phyloP scores from a whole-genome alignment of 768 basidiomycete species.

The Clitopilus hobsonii region DNA sequence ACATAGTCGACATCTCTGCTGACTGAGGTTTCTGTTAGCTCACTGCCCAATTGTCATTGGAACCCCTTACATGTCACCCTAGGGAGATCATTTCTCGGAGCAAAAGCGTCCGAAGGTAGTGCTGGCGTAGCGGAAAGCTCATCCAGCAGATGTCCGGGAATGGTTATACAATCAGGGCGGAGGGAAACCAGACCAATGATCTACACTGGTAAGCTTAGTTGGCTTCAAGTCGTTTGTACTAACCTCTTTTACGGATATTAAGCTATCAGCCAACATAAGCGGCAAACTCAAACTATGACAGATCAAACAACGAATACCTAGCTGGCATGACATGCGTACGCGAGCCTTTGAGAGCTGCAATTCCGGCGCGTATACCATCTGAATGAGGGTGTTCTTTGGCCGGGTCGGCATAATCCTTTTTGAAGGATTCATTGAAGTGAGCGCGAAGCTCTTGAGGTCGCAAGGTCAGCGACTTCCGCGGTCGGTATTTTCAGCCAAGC shows the following conservation, averaged over 20 bases:
- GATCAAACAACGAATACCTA: constrained; percentile 25
- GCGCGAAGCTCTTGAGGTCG: constrained; percentile 35
- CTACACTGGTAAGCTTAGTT: constrained; percentile 14
- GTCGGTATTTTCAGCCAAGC: neutral
- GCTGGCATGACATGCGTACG: constrained; percentile 47
- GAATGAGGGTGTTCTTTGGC: constrained; percentile 38
- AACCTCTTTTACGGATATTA: constrained; percentile 36
- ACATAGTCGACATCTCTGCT: constrained; percentile 27
- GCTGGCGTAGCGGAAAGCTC: constrained; percentile 24
- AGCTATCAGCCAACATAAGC: constrained; percentile 16
- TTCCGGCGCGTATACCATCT: constrained; percentile 31
- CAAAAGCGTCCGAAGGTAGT: constrained; percentile 7
- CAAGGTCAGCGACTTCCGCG: neutral
- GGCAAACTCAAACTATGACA: neutral
- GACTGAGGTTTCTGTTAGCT: too few relatives aligned
- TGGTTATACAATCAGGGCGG: constrained; percentile 37
- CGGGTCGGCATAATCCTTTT: constrained; percentile 33
- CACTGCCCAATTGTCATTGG: too few relatives aligned
- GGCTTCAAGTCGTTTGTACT: neutral
- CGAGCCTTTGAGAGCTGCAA: constrained; percentile 31
- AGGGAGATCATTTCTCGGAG: neutral
- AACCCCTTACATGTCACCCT: too few relatives aligned
- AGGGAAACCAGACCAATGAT: constrained; percentile 37
- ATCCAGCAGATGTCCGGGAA: constrained; percentile 35
- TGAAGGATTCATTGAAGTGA: constrained; percentile 36